A percentile compares a stretch with the other conserved stretches of the same genome.
These are phyloP conservation scores for Lichtheimia ornata DNA, from an alignment of 371 early-diverging fungal species.

Conservation along the genomic window DNA sequence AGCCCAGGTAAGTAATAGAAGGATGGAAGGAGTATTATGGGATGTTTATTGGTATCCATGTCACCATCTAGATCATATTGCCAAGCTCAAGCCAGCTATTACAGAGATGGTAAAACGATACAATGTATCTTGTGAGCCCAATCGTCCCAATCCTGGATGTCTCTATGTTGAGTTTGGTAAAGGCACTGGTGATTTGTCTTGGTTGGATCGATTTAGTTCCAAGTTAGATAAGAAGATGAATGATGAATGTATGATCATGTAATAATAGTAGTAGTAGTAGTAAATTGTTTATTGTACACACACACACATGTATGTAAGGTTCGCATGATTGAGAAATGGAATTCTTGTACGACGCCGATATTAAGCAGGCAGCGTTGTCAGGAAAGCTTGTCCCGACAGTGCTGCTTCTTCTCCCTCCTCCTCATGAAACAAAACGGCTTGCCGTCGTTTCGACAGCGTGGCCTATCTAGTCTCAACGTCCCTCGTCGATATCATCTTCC, in stretches of 20 bases:
- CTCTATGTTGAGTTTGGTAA: slow-evolving; percentile 58
- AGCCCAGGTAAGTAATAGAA: slow-evolving; percentile 35
- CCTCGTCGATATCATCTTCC: slow-evolving; percentile 44
- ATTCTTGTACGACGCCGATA: too few relatives aligned
- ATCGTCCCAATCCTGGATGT: slow-evolving; percentile 65
- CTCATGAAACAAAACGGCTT: slow-evolving; percentile 25
- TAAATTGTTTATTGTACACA: too few relatives aligned
- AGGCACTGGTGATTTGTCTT: slow-evolving; percentile 47
- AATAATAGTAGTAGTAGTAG: slow-evolving; percentile 1
- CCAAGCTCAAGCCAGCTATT: slow-evolving; percentile 66
- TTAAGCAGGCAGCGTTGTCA: too few relatives aligned
- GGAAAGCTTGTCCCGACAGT: too few relatives aligned
- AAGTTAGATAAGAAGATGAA: slow-evolving; percentile 26
- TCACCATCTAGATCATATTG: slow-evolving; percentile 35
- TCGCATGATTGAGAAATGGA: too few relatives aligned
- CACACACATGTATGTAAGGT: too few relatives aligned
- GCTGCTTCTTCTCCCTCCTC: neutral
- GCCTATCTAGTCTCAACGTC: slow-evolving; percentile 38
- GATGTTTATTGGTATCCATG: neutral
- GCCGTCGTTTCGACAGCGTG: slow-evolving; percentile 31
- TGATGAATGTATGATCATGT: slow-evolving; percentile 45
- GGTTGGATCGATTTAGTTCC: slow-evolving; percentile 41
- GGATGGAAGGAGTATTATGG: neutral
- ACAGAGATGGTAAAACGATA: slow-evolving; percentile 54
- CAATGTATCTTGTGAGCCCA: slow-evolving; percentile 53